Percentiles rank a stretch among this genome's conserved stretches.
These are phyloP conservation scores for Myriosclerotinia scirpicola DNA, from an alignment of 2,329 filamentous ascomycete genomes.

Conservation along the genomic window DNA sequence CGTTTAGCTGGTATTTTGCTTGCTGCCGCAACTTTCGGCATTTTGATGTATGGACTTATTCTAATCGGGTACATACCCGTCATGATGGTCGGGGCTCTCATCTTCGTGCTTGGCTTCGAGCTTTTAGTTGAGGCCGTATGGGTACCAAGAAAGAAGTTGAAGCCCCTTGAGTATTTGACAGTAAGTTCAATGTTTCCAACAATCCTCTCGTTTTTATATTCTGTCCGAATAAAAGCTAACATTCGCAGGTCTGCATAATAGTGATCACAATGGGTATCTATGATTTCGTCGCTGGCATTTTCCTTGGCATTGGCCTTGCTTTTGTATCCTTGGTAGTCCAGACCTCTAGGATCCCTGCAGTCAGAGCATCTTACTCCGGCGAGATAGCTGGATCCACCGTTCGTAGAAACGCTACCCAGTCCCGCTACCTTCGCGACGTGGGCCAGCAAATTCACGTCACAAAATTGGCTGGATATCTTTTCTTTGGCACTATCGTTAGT, in stretches of 20 bases:
- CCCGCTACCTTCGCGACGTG: slow-evolving; percentile 80
- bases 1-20: slow-evolving; percentile 84
- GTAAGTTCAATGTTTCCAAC: slow-evolving; percentile 46
- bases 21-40: slow-evolving; percentile 73
- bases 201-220: background rate
- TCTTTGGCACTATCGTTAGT: slow-evolving; percentile 95
- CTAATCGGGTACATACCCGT: slow-evolving; percentile 94
- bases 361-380: slow-evolving; percentile 87
- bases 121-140: slow-evolving; percentile 85
- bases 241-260: slow-evolving; percentile 69
- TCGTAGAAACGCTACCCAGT: slow-evolving; percentile 83
- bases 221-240: slow-evolving; percentile 32
- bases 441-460: slow-evolving; percentile 87
- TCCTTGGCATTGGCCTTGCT: slow-evolving; percentile 85
- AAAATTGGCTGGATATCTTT: slow-evolving; percentile 92
- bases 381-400: slow-evolving; percentile 90
- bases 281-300: slow-evolving; percentile 93
- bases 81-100: slow-evolving; percentile 93
- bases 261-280: slow-evolving; percentile 95
- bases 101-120: slow-evolving; percentile 93
- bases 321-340: slow-evolving; percentile 91
- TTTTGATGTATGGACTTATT: slow-evolving; percentile 81
- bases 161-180: slow-evolving; percentile 84
- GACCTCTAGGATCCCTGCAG: slow-evolving; percentile 83
- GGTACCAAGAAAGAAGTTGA: slow-evolving; percentile 84